Conservation (phyloP, 306 rosid species). For the Parietaria judaica region DNA sequence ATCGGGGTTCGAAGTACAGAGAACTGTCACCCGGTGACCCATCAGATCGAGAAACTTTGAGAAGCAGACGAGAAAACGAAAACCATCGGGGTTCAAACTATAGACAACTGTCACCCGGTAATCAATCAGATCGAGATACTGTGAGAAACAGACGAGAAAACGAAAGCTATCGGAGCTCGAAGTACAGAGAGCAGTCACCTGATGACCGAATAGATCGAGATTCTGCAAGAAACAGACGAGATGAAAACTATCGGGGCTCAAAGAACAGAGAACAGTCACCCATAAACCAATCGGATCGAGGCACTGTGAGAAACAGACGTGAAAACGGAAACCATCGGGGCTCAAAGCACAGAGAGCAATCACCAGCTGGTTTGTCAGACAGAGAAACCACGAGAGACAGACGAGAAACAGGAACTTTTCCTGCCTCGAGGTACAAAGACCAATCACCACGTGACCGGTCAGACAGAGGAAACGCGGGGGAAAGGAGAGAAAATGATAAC, state of each 20-base stretch:
- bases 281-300: too few relatives aligned
- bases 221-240: not conserved
- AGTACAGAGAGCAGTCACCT: constrained; percentile 1
- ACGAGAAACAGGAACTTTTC: not conserved
- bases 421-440: constrained; percentile 17
- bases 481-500: constrained; percentile 6
- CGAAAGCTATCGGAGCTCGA: constrained; percentile 23
- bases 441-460: constrained; percentile 27
- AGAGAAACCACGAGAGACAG: not conserved
- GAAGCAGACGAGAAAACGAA: too few relatives aligned
- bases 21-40: not conserved
- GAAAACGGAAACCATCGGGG: not conserved
- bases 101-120: constrained; percentile 25
- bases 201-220: not conserved
- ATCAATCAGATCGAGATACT: constrained; percentile 21
- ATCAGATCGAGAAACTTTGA: not conserved
- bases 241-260: not conserved
- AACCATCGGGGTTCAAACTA: not conserved
- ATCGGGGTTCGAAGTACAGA: constrained; percentile 11
- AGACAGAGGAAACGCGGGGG: constrained; percentile 14
- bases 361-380: not conserved
- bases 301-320: not conserved
- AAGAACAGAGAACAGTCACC: not conserved
- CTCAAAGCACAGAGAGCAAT: not conserved
- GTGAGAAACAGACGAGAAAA: constrained; percentile 26